phyloP scores from a whole-genome alignment of 1,284 basidiomycete species.

The Sutorius eximius region DNA sequence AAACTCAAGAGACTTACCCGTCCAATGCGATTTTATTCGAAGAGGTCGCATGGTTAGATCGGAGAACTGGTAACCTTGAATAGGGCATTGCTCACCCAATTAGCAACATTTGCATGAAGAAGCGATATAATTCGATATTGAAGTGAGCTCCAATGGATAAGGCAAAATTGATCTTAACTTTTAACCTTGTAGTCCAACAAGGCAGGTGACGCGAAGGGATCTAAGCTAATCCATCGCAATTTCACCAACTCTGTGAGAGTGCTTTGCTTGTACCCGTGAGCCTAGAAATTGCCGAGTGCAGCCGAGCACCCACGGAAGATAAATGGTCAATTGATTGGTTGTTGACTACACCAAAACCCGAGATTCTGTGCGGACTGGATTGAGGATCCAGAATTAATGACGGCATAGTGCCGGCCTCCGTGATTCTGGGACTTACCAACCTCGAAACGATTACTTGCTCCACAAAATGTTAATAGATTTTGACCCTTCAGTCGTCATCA shows the following conservation, averaged over 20 bases:
- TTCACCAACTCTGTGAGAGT: neutral
- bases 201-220: neutral
- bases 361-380: neutral
- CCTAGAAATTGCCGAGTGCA: neutral
- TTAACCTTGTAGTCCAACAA: slow-evolving; percentile 12
- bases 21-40: neutral
- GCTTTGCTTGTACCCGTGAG: neutral
- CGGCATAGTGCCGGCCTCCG: neutral
- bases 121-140: neutral
- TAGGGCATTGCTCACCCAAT: neutral
- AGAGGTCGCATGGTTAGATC: neutral
- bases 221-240: neutral
- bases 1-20: neutral
- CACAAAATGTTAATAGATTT: neutral
- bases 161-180: slow-evolving; percentile 8
- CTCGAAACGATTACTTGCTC: neutral
- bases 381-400: neutral
- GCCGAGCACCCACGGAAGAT: slow-evolving; percentile 2
- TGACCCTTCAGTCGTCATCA: neutral
- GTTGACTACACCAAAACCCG: neutral
- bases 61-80: neutral
- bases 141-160: neutral
- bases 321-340: neutral
- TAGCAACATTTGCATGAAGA: neutral
- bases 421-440: neutral